Base-by-base conservation (phyloP, 441 rosid species). In the Jatropha podagrica region DNA sequence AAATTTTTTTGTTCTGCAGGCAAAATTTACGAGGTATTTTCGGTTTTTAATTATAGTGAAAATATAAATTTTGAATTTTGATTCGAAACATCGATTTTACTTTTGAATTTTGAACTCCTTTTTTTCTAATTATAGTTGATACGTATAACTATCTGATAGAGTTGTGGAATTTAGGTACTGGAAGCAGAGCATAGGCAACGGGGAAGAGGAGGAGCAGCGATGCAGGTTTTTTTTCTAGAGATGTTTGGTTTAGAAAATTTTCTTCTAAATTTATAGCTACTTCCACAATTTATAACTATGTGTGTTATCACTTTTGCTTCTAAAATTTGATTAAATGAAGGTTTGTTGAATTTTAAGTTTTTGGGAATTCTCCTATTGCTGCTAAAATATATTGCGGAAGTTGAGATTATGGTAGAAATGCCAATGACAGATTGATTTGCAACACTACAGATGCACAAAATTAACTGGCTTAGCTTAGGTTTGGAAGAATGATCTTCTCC, bases 151-250 rank as follows among this genome's bases (percentile, higher is more conserved):
- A 37, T 38, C 1, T 61, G 42, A 42, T 14, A 38, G 11, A 15
- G 32, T 8, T 74, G n/a, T 56, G 71, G 64, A 55, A 74, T 78
- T 74, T 71, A 93, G 99, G 97, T 93, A 48, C 69, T 95, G 44
- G 92, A 88, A 54, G 85, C 90, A 13, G 95, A 88, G 83, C 99
- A 93, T 81, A 92, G 85, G 78, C 94, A 90, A 71, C 96, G 88
- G 74, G 99, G 99, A 72, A 88, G 99, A 87, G 98, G 99, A 84
- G 95, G 96, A 69, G 98, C 99, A 71, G 81, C 85, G 78, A 90
- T 95, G 80, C 97, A 88, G 95, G 99, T 95, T 59, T 65, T 63
- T 27, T 73, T 73, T 37, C 49, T 79, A 13, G 44, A 48, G 46
- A 37, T 41, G 17, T 7, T 61, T 74, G 11, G 4, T 37, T 10